Evolutionary conservation across 192 early-diverging fungal species (phyloP).

Genomic region (Paraglomus brasilianum): DNA sequence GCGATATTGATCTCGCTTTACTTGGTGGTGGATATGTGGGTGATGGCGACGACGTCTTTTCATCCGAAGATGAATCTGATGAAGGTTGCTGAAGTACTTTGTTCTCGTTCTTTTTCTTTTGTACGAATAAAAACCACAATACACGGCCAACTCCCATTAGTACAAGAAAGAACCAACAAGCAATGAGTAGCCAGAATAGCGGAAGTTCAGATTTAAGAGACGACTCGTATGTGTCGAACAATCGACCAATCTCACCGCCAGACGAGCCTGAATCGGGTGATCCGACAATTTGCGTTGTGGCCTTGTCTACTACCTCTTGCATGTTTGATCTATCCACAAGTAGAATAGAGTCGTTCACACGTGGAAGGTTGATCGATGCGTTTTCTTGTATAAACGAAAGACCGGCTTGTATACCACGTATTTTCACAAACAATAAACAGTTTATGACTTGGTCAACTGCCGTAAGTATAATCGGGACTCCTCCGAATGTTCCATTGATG

Average conservation of each 20-base stretch:
- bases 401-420: slow-evolving; percentile 7
- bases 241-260: slow-evolving; percentile 24
- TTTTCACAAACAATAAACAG: slow-evolving; percentile 21
- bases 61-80: no score
- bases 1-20: no score
- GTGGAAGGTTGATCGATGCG: slow-evolving; percentile 19
- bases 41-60: no score
- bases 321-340: not conserved
- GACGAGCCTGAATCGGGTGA: not conserved
- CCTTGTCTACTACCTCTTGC: slow-evolving; percentile 7
- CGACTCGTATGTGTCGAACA: slow-evolving; percentile 23
- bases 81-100: not conserved
- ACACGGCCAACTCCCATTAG: slow-evolving; percentile 22
- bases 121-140: slow-evolving; percentile 10
- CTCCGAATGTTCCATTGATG: slow-evolving; percentile 2
- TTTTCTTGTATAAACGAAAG: slow-evolving; percentile 23
- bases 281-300: slow-evolving; percentile 9
- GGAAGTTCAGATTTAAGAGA: not conserved
- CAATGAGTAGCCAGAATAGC: slow-evolving; percentile 12
- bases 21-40: no score
- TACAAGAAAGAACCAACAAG: not conserved
- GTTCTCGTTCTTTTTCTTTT: not conserved
- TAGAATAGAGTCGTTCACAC: slow-evolving; percentile 11
- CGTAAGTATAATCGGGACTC: slow-evolving; percentile 1
- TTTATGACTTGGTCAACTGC: not conserved